phyloP scores from a whole-genome alignment of 306 rosid genomes.

The Cicer chorassanicum region DNA sequence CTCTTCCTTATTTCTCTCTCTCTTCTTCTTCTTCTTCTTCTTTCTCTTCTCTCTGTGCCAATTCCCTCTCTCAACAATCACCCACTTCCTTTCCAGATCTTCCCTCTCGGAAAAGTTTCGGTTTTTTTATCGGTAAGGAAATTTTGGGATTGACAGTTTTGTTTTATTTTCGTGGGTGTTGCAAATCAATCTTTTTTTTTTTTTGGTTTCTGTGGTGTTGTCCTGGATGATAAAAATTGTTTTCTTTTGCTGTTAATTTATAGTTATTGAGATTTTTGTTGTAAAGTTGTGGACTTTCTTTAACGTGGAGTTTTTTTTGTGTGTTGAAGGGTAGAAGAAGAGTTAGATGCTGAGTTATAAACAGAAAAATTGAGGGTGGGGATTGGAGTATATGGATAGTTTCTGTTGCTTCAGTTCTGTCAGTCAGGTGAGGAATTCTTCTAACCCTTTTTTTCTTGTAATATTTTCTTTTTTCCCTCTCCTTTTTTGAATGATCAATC shows the following conservation, averaged over 20 bases:
- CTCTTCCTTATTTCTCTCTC: too few relatives aligned
- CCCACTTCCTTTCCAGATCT: constrained; percentile 46
- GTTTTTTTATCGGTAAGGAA: constrained; percentile 61
- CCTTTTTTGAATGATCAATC: constrained; percentile 26
- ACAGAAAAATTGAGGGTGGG: constrained; percentile 58
- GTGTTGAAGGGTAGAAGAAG: constrained; percentile 39
- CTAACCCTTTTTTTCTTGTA: constrained; percentile 14
- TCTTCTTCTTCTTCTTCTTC: neutral
- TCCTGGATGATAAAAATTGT: constrained; percentile 29
- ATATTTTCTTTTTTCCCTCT: neutral
- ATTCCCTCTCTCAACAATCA: constrained; percentile 29
- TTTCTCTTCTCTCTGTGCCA: neutral
- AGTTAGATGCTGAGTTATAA: constrained; percentile 66
- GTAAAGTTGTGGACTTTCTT: constrained; percentile 24
- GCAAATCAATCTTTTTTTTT: constrained; percentile 6
- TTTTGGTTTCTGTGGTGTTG: neutral
- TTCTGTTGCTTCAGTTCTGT: constrained; percentile 80
- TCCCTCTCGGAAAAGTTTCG: constrained; percentile 41
- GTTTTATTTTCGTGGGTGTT: constrained; percentile 5
- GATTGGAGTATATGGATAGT: constrained; percentile 68
- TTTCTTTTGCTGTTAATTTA: constrained; percentile 40
- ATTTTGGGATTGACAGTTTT: constrained; percentile 39
- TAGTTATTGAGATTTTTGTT: constrained; percentile 22
- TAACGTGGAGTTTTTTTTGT: constrained; percentile 39
- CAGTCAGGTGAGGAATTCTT: constrained; percentile 59